Percentiles rank a stretch among this genome's conserved stretches.
phyloP scores from a whole-genome alignment of 352 stramenopile genomes.

The Pythium myriotylum region DNA sequence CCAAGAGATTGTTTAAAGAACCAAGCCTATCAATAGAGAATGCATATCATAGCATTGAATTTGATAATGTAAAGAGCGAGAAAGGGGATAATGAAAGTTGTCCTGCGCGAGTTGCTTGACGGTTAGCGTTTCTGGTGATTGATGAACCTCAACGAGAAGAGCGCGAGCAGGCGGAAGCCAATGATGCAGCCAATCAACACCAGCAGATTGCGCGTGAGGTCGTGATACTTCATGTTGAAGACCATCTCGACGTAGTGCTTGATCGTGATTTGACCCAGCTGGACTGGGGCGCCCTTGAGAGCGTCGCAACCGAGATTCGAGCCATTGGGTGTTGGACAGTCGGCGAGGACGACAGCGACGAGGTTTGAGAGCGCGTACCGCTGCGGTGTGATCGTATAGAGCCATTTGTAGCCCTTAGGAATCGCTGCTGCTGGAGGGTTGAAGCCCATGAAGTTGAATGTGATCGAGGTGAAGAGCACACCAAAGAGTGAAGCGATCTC shows the following conservation, averaged over 20 bases:
- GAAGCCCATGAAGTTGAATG: slow-evolving; percentile 33
- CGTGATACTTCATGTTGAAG: slow-evolving; percentile 32
- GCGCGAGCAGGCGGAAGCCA: slow-evolving; percentile 40
- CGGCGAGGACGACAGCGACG: slow-evolving; percentile 12
- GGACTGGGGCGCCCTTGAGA: slow-evolving; percentile 20
- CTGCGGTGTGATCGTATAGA: slow-evolving; percentile 30
- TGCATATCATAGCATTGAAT: no score
- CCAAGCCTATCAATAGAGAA: no score
- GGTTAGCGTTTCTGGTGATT: slow-evolving; percentile 54
- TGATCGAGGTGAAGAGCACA: slow-evolving; percentile 40
- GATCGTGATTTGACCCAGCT: slow-evolving; percentile 26
- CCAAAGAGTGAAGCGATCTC: slow-evolving; percentile 23
- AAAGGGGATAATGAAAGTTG: no score
- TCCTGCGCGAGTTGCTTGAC: no score
- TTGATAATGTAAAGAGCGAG: no score
- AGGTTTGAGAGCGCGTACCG: slow-evolving; percentile 24
- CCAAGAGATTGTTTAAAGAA: no score
- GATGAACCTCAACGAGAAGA: slow-evolving; percentile 48
- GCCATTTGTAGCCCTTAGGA: slow-evolving; percentile 31
- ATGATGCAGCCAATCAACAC: slow-evolving; percentile 35
- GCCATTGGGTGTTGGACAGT: slow-evolving; percentile 16
- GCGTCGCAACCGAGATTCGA: slow-evolving; percentile 25
- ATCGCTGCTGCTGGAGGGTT: slow-evolving; percentile 33
- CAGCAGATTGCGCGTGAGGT: slow-evolving; percentile 25
- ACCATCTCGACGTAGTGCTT: slow-evolving; percentile 36